These are phyloP conservation scores for Lentinula edodes DNA, from an alignment of 768 basidiomycete genomes.

Conservation along the genomic window DNA sequence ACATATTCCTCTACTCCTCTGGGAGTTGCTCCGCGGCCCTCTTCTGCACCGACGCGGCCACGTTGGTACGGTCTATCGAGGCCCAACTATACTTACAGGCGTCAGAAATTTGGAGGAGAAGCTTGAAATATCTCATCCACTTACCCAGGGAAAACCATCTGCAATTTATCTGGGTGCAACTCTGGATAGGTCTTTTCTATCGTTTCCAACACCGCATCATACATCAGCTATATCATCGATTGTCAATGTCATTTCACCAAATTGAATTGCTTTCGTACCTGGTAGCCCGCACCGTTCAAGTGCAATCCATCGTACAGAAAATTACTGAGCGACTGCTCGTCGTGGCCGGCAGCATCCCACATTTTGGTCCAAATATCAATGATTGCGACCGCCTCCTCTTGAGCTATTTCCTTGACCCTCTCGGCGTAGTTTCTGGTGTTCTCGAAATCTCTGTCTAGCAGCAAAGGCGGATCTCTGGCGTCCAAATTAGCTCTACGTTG, in stretches of 20 bases:
- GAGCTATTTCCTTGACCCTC: conserved; percentile 58
- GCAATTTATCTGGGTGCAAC: conserved; percentile 59
- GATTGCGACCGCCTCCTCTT: conserved; percentile 48
- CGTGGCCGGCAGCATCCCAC: conserved; percentile 67
- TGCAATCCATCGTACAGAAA: conserved; percentile 79
- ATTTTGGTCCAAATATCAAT: conserved; percentile 72
- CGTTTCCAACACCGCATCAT: conserved; percentile 51
- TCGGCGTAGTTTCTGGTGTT: conserved; percentile 65
- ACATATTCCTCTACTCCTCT: background rate
- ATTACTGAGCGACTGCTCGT: conserved; percentile 43
- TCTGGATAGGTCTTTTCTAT: conserved; percentile 61
- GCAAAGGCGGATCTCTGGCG: conserved; percentile 42
- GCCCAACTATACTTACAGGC: conserved; percentile 26
- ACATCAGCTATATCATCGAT: conserved; percentile 47
- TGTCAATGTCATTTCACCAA: background rate
- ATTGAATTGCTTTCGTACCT: conserved; percentile 35
- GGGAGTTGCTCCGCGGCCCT: background rate
- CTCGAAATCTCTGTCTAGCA: conserved; percentile 56
- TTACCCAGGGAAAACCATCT: conserved; percentile 54
- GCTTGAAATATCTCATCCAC: conserved; percentile 18
- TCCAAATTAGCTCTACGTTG: conserved; percentile 49
- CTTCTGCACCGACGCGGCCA: background rate
- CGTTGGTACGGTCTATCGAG: conserved; percentile 24
- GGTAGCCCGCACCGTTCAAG: conserved; percentile 68
- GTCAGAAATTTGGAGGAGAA: background rate